phyloP scores from a whole-genome alignment of 148 eudicot genomes.

The Rhododendron kiyosumense region DNA sequence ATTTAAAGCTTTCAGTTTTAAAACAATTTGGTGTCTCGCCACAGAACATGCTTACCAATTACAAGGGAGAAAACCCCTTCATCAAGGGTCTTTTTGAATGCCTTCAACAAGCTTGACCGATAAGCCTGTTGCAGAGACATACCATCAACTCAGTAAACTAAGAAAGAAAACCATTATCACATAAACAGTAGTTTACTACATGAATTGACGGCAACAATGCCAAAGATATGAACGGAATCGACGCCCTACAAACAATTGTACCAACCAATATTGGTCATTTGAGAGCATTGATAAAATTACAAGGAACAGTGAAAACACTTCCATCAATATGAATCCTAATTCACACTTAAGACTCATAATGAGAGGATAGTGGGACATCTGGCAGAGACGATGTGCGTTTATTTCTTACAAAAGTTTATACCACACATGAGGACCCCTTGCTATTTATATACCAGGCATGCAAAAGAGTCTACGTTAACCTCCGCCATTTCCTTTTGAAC shows the following conservation, averaged over 20 bases:
- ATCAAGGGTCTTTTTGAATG: conserved; percentile 97
- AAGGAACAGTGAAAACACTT: neutral
- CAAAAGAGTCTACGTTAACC: neutral
- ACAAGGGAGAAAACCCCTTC: conserved; percentile 87
- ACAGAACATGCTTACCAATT: conserved; percentile 69
- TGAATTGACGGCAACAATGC: neutral
- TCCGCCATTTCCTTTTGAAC: neutral
- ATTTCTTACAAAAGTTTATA: neutral
- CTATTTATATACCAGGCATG: neutral
- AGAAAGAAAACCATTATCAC: neutral
- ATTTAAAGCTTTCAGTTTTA: conserved; percentile 6
- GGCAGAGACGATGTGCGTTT: neutral
- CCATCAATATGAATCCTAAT: neutral
- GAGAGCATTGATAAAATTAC: neutral
- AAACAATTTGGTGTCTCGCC: neutral
- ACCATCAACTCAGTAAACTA: conserved; percentile 14
- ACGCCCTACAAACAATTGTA: neutral
- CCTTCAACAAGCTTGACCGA: conserved; percentile 95
- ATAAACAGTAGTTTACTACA: neutral
- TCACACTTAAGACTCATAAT: neutral
- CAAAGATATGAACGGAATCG: neutral
- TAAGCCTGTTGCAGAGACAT: conserved; percentile 62
- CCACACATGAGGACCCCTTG: neutral
- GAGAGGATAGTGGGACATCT: neutral
- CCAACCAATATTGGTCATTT: neutral